A percentile compares a stretch with the other conserved stretches of the same genome.
phyloP scores from a whole-genome alignment of 192 early-diverging fungal genomes.

The Lunasporangiospora selenospora region DNA sequence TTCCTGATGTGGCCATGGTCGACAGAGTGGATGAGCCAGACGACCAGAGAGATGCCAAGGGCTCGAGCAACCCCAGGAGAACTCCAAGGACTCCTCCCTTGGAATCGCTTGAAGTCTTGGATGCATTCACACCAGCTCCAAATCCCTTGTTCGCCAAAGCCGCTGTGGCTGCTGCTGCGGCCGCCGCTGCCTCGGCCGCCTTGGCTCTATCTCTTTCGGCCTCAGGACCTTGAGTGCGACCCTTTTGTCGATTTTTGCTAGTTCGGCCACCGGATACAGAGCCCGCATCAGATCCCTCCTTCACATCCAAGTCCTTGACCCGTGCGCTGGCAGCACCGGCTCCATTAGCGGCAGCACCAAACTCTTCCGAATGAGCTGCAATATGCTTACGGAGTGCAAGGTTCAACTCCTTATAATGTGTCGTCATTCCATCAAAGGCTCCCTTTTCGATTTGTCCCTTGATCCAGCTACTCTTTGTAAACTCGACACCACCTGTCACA shows the following conservation, averaged over 20 bases:
- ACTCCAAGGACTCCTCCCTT: too few relatives aligned
- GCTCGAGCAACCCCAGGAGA: too few relatives aligned
- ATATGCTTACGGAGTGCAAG: constrained; percentile 25
- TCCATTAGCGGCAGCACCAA: neutral
- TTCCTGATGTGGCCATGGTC: too few relatives aligned
- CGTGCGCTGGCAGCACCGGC: neutral
- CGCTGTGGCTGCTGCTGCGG: neutral
- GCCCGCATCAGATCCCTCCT: neutral
- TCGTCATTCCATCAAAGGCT: constrained; percentile 29
- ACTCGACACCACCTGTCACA: constrained; percentile 56
- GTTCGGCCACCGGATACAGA: neutral
- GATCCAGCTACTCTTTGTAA: constrained; percentile 61
- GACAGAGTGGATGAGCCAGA: too few relatives aligned
- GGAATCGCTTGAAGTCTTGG: too few relatives aligned
- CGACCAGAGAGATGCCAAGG: too few relatives aligned
- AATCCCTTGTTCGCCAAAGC: too few relatives aligned
- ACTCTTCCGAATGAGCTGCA: constrained; percentile 19
- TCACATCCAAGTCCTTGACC: neutral
- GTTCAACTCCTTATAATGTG: constrained; percentile 36
- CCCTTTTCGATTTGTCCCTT: constrained; percentile 54
- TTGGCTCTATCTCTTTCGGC: constrained; percentile 3
- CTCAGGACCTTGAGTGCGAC: too few relatives aligned
- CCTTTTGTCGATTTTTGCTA: neutral
- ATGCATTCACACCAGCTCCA: too few relatives aligned
- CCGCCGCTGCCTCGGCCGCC: neutral